Conservation (phyloP, 1,284 basidiomycete species). For the Schizophyllum commune region DNA sequence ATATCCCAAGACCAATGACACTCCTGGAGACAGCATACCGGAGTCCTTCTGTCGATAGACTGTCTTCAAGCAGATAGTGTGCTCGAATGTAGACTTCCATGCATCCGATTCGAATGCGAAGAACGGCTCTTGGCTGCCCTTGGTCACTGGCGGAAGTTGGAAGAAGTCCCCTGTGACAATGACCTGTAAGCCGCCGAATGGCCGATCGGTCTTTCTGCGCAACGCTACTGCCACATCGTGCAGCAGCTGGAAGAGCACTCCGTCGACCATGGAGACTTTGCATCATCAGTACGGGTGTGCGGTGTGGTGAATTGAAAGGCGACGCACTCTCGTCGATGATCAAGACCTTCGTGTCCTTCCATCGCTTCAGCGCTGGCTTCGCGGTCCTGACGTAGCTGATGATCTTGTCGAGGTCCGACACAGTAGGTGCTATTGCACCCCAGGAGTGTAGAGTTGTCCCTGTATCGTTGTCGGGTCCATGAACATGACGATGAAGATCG, state of each 20-base stretch:
- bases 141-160: conserved; percentile 73
- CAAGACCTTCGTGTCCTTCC: conserved; percentile 62
- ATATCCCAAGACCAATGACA: not conserved
- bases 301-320: not conserved
- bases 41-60: conserved; percentile 62
- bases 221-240: conserved; percentile 34
- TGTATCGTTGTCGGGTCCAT: conserved; percentile 5
- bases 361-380: conserved; percentile 49
- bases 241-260: conserved; percentile 66
- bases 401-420: conserved; percentile 45
- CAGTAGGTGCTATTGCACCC: conserved; percentile 67
- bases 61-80: conserved; percentile 67
- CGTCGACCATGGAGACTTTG: conserved; percentile 82
- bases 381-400: conserved; percentile 46
- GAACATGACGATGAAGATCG: not conserved
- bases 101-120: conserved; percentile 76
- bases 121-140: conserved; percentile 18
- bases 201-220: conserved; percentile 49
- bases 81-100: conserved; percentile 62
- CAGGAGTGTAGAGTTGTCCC: conserved; percentile 74
- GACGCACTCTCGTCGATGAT: conserved; percentile 75
- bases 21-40: conserved; percentile 21
- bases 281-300: not conserved
- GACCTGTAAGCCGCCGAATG: conserved; percentile 84
- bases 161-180: conserved; percentile 87